Base-by-base conservation (phyloP, 2,329 filamentous ascomycete genomes). In the Ophiostoma australiae region DNA sequence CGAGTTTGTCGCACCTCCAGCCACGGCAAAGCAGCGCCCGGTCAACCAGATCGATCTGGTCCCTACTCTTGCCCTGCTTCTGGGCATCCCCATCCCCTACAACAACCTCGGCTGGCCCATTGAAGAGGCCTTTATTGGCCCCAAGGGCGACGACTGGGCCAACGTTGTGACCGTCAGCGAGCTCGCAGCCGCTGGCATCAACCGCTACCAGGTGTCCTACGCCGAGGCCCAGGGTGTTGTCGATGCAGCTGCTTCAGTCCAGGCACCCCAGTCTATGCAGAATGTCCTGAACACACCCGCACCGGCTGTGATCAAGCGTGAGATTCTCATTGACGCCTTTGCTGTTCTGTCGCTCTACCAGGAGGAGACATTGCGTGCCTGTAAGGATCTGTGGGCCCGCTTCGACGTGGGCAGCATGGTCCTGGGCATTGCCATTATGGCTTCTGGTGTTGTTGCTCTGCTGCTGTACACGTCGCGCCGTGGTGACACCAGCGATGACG, bases 71-170 rank as follows among this genome's bases (percentile, higher is more conserved):
- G 90, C 94, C 0, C 84, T 99, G 48, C 85, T 99, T 0, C 84
- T 99, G 1, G 95, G 95, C 10, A 86, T 97, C 73, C 94, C 95
- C 0, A 94, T 99, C 73, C 95, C 95, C 0, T 99, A 93, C 83
- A 99, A 98, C 79, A 99, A 95, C 77, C 86, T 99, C 7, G 95
- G 95, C 69, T 89, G 87, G 7, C 95, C 95, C 0, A 97, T 99
- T 73, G 92, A 97, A 75, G 95, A 99, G 80, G 94, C 93, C 2
- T 99, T 99, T 80, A 85, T 90, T 23, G 91, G 92, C 0, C 80
- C 82, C 1, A 84, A 86, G 31, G 91, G 90, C 39, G 85, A 87
- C 44, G 86, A 92, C 72, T 95, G 90, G 87, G 83, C 88, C 67
- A 95, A 92, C 74, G 82, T 99, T 61, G 92, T 91, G 0, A 83